A percentile compares a stretch with the other conserved stretches of the same genome.
These are phyloP conservation scores for Phialophora macrospora DNA, from an alignment of 2,329 filamentous ascomycete species.

Conservation along the genomic window DNA sequence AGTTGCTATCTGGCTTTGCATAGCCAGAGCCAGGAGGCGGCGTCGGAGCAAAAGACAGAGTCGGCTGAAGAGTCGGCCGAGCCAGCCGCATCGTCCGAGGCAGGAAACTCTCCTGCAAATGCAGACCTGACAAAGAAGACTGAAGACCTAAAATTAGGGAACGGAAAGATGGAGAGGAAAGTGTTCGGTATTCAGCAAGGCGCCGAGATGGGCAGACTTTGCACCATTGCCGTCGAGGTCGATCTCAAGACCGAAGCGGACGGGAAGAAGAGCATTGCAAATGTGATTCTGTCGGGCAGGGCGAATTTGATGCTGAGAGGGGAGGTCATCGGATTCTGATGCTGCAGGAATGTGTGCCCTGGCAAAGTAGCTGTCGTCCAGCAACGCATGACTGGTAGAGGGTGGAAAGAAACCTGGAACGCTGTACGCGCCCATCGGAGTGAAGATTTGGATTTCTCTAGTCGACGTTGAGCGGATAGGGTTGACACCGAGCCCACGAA, in stretches of 20 bases:
- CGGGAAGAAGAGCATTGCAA: conserved; percentile 54
- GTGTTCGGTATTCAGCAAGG: conserved; percentile 66
- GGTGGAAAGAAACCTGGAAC: not conserved
- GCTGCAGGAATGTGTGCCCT: not conserved
- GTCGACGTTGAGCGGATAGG: not conserved
- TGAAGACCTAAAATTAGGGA: conserved; percentile 43
- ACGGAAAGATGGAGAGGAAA: conserved; percentile 46
- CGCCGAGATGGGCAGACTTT: conserved; percentile 67
- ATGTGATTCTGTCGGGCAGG: conserved; percentile 48
- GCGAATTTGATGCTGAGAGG: conserved; percentile 55
- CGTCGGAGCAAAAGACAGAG: conserved; percentile 22
- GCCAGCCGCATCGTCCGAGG: conserved; percentile 45
- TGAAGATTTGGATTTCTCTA: conserved; percentile 2
- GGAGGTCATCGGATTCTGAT: conserved; percentile 44
- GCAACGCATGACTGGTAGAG: not conserved
- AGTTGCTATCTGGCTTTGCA: conserved; percentile 58
- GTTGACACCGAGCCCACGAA: not conserved
- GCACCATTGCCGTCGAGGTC: conserved; percentile 48
- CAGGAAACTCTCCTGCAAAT: conserved; percentile 40
- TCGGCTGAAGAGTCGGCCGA: conserved; percentile 52
- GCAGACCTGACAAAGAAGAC: conserved; percentile 47
- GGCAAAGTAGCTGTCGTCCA: not conserved
- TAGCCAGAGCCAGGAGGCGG: not conserved
- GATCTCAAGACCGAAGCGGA: conserved; percentile 50
- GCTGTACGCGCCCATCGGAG: not conserved